A percentile compares a stretch with the other conserved stretches of the same genome.
phyloP scores from a whole-genome alignment of 2,329 filamentous ascomycete genomes.

The Colletotrichum zoysiae region DNA sequence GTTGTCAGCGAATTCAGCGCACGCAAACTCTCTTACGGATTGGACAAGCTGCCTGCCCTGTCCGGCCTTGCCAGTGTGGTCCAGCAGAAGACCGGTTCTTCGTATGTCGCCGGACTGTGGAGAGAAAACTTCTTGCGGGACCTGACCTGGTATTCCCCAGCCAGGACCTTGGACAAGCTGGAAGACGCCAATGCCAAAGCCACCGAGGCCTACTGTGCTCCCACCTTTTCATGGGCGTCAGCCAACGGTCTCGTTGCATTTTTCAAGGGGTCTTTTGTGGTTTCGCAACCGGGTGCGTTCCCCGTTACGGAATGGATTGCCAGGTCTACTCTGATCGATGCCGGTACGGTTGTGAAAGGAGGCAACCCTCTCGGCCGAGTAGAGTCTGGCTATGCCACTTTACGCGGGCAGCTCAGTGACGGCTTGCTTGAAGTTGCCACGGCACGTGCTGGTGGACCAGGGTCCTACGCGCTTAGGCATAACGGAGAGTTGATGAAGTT shows the following conservation, averaged over 20 bases:
- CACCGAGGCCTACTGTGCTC: neutral
- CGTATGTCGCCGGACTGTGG: neutral
- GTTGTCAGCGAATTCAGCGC: neutral
- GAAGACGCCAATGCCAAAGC: neutral
- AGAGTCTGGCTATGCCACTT: neutral
- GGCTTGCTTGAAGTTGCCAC: neutral
- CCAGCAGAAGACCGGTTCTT: neutral
- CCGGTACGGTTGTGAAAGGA: too few relatives aligned
- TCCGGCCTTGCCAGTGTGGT: neutral
- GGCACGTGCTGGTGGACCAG: neutral
- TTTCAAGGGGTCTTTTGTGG: neutral
- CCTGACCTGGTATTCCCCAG: neutral
- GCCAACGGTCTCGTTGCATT: neutral
- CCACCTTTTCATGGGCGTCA: neutral
- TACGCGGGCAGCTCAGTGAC: neutral
- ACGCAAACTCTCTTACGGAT: neutral
- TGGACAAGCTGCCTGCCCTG: neutral
- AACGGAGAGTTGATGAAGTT: neutral
- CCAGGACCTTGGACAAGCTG: neutral
- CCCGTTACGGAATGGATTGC: neutral
- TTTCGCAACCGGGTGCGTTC: too few relatives aligned
- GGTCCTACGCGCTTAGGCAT: neutral
- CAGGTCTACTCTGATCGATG: neutral
- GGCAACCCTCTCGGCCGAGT: neutral
- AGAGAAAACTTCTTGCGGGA: neutral